A percentile compares a stretch with the other conserved stretches of the same genome.
Evolutionary conservation across 768 basidiomycete genomes (phyloP).

Genomic region (Xerocomus spinulosus): DNA sequence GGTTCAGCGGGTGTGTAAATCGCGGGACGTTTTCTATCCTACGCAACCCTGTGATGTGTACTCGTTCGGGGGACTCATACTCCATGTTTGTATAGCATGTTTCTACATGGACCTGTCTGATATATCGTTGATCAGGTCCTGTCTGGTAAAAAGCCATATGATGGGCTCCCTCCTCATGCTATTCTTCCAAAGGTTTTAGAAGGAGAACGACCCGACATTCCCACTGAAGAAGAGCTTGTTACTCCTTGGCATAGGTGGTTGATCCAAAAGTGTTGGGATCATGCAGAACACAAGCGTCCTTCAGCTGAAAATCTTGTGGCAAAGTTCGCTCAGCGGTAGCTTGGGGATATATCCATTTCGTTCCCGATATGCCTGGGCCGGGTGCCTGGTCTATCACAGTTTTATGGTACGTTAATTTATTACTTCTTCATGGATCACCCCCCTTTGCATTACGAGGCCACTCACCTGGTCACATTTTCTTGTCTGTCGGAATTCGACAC

Average conservation of each 20-base stretch:
- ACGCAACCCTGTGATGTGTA: conserved; percentile 25
- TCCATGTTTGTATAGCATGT: conserved; percentile 18
- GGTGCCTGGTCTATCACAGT: no score
- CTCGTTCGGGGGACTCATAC: conserved; percentile 35
- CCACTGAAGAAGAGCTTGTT: not conserved
- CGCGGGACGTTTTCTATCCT: conserved; percentile 8
- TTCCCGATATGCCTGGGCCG: no score
- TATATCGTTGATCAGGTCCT: conserved; percentile 12
- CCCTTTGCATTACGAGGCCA: no score
- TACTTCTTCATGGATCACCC: no score
- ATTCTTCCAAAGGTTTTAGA: not conserved
- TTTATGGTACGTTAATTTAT: no score
- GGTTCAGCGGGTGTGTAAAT: conserved; percentile 1
- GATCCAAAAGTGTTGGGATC: conserved; percentile 19
- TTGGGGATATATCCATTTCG: no score
- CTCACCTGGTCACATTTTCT: no score
- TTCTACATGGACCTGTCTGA: conserved; percentile 7
- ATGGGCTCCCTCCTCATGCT: not conserved
- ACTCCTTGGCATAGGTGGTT: not conserved
- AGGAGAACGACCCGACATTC: conserved; percentile 13
- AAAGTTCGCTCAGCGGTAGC: conserved; percentile 1
- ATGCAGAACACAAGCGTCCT: conserved; percentile 15
- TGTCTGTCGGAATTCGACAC: no score
- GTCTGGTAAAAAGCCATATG: conserved; percentile 18
- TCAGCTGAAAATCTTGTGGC: conserved; percentile 5